A percentile compares a stretch with the other conserved stretches of the same genome.
These are phyloP conservation scores for Sporothrix brunneoviolacea DNA, from an alignment of 2,329 filamentous ascomycete genomes.

Conservation along the genomic window DNA sequence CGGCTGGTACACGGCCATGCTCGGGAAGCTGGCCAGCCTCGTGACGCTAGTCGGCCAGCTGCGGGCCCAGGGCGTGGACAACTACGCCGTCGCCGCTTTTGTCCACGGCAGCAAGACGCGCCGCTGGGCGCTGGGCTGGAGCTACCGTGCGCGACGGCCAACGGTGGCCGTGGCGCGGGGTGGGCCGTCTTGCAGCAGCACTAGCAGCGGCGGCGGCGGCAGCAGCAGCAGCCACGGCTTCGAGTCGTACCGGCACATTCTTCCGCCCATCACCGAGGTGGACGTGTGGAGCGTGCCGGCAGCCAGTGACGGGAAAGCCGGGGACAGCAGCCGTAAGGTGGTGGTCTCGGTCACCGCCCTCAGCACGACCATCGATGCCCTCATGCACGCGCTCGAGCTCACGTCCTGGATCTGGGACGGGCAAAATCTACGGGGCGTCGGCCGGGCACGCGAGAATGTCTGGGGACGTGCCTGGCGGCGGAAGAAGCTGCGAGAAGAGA, in stretches of 20 bases:
- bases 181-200: no score
- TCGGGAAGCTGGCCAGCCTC: constrained; percentile 71
- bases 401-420: constrained; percentile 57
- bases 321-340: no score
- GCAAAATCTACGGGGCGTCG: constrained; percentile 47
- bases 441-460: constrained; percentile 62
- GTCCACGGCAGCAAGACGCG: constrained; percentile 71
- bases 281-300: constrained; percentile 39
- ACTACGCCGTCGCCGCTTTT: constrained; percentile 78
- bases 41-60: constrained; percentile 54
- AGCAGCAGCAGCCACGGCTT: constrained; percentile 17
- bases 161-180: constrained; percentile 37
- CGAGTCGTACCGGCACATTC: constrained; percentile 31
- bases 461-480: constrained; percentile 72
- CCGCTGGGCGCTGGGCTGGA: constrained; percentile 87
- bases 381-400: constrained; percentile 52
- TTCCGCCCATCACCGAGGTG: constrained; percentile 37
- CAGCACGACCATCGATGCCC: constrained; percentile 29
- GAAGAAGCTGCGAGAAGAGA: constrained; percentile 37
- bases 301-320: no score
- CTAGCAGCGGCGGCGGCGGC: neutral
- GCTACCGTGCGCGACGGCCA: constrained; percentile 63
- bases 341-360: constrained; percentile 29
- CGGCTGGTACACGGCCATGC: constrained; percentile 86
- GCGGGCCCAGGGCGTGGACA: constrained; percentile 50